These are phyloP conservation scores for Gastrolobium villosum DNA, from an alignment of 306 rosid species.

Conservation along the genomic window DNA sequence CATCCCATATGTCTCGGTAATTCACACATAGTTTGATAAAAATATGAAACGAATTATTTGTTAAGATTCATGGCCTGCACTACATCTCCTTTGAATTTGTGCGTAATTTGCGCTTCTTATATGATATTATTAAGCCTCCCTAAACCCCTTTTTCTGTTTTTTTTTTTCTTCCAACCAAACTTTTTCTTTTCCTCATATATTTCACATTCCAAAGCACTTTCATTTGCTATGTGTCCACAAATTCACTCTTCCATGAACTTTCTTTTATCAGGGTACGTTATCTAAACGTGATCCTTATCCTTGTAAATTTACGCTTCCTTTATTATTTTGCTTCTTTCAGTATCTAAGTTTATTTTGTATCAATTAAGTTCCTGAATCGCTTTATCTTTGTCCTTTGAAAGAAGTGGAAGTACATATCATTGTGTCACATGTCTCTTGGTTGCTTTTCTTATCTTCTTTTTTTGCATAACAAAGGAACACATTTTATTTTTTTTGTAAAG, in stretches of 20 bases:
- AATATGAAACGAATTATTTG: conserved; percentile 33
- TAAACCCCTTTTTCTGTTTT: conserved; percentile 15
- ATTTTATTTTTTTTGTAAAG: conserved; percentile 3
- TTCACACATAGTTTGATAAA: conserved; percentile 29
- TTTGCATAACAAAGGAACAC: conserved; percentile 25
- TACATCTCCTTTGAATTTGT: conserved; percentile 47
- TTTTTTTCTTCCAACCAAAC: conserved; percentile 39
- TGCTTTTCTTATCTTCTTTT: neutral
- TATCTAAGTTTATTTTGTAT: conserved; percentile 15
- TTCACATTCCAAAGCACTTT: conserved; percentile 37
- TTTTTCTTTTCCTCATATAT: conserved; percentile 5
- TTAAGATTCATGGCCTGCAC: conserved; percentile 54
- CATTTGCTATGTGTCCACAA: conserved; percentile 38
- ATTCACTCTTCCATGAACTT: conserved; percentile 49
- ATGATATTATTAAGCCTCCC: conserved; percentile 3
- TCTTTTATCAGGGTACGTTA: conserved; percentile 65
- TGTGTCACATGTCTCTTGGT: conserved; percentile 25
- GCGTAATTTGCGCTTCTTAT: conserved; percentile 44
- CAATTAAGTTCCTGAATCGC: conserved; percentile 30
- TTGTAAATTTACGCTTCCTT: conserved; percentile 35
- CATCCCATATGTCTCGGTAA: conserved; percentile 33
- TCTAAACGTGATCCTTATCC: conserved; percentile 23
- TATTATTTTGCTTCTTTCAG: neutral
- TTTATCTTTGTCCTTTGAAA: neutral
- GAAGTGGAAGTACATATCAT: conserved; percentile 34